Percentiles rank a stretch among this genome's conserved stretches.
These are phyloP conservation scores for Lenwebbia sp. DNA, from an alignment of 345 rosid genomes.

Conservation along the genomic window DNA sequence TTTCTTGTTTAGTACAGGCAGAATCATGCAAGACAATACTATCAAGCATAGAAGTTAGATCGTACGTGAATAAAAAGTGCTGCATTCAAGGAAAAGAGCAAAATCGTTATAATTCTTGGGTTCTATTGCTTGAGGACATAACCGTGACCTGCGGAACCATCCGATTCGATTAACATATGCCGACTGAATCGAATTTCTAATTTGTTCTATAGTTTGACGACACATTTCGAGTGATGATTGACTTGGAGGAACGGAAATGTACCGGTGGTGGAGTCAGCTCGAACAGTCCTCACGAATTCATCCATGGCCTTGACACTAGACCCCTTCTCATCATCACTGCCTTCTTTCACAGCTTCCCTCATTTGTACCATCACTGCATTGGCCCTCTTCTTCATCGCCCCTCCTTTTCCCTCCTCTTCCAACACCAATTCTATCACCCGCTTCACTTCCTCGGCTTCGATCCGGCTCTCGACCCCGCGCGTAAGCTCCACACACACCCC, in stretches of 20 bases:
- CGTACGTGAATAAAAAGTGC: neutral
- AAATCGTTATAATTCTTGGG: too few species aligned
- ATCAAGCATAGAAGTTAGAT: too few species aligned
- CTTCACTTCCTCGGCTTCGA: slow-evolving; percentile 13
- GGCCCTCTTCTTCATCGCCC: slow-evolving; percentile 18
- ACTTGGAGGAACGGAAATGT: neutral
- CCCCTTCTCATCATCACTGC: slow-evolving; percentile 2
- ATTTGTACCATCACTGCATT: neutral
- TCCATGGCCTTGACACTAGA: neutral
- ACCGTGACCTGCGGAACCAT: neutral
- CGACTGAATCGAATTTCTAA: neutral
- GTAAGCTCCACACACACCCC: slow-evolving; percentile 28
- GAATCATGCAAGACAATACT: neutral
- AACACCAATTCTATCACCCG: slow-evolving; percentile 22
- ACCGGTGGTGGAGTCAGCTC: neutral
- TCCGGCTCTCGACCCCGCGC: slow-evolving; percentile 12
- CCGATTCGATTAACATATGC: neutral
- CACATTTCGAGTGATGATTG: too few species aligned
- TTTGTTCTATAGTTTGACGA: too few species aligned
- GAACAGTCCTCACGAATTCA: neutral
- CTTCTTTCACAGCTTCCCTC: slow-evolving; percentile 12
- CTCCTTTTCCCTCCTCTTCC: slow-evolving; percentile 22
- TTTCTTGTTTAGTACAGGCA: neutral
- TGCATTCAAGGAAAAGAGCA: neutral
- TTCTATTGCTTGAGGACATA: neutral